phyloP scores from a whole-genome alignment of 2,329 filamentous ascomycete genomes.

The Fusarium algeriense region DNA sequence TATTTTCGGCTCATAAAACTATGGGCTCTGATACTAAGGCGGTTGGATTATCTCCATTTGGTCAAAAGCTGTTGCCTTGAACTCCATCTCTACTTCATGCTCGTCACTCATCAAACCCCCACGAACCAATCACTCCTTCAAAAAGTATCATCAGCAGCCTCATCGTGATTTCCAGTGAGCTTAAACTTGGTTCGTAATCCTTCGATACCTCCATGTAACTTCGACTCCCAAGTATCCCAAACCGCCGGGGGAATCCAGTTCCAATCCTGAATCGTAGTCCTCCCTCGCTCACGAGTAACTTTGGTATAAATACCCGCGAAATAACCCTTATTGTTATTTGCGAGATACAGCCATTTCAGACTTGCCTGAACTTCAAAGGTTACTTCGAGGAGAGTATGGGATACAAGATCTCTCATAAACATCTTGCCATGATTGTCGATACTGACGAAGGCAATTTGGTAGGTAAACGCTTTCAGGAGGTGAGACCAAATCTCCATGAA shows the following conservation, averaged over 20 bases:
- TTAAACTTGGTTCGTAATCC: neutral
- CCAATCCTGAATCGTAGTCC: neutral
- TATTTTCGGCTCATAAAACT: too few relatives aligned
- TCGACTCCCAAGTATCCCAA: neutral
- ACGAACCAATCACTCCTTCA: neutral
- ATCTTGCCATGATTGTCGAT: neutral
- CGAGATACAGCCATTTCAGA: neutral
- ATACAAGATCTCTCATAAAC: neutral
- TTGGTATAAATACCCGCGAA: neutral
- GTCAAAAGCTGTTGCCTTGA: too few relatives aligned
- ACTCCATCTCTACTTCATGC: too few relatives aligned
- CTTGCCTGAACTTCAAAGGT: neutral
- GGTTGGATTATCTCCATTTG: too few relatives aligned
- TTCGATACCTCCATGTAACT: neutral
- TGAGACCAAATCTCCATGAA: neutral
- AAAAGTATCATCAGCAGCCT: neutral
- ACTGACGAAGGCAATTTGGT: neutral
- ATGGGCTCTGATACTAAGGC: too few relatives aligned
- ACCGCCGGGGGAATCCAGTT: neutral
- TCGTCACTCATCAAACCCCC: too few relatives aligned
- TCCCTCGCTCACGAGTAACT: neutral
- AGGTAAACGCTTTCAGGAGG: neutral
- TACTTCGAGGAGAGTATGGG: neutral
- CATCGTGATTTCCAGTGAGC: neutral
- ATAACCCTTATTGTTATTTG: neutral